Evolutionary conservation across 306 rosid genomes (phyloP).

Genomic region (Morella rubra): DNA sequence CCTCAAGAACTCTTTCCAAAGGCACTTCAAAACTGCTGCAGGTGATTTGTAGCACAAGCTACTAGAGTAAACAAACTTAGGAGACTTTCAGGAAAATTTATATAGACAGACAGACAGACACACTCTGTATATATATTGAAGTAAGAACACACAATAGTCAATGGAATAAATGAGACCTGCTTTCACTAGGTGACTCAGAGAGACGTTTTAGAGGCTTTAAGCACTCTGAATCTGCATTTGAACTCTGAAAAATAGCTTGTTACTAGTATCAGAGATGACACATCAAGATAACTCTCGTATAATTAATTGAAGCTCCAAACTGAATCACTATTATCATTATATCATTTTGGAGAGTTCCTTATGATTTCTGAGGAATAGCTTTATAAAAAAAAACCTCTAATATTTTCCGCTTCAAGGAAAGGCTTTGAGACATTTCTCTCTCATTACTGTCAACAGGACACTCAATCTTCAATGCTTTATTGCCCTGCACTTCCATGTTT

Average conservation of each 20-base stretch:
- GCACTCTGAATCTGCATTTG: conserved; percentile 51
- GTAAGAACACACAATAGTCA: not conserved
- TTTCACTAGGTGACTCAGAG: conserved; percentile 46
- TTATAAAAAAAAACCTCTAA: conserved; percentile 49
- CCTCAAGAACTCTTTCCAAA: conserved; percentile 43
- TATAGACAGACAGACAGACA: not conserved
- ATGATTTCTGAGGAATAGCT: conserved; percentile 7
- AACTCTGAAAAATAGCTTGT: conserved; percentile 48
- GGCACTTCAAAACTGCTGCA: conserved; percentile 57
- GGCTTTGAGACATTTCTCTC: conserved; percentile 38
- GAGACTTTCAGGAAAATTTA: not conserved
- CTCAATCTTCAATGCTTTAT: conserved; percentile 34
- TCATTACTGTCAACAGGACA: conserved; percentile 35
- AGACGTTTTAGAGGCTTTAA: conserved; percentile 63
- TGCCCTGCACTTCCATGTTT: conserved; percentile 37
- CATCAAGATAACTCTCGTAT: conserved; percentile 18
- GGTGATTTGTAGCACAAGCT: conserved; percentile 30
- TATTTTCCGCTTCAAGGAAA: conserved; percentile 60
- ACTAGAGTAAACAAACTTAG: conserved; percentile 23
- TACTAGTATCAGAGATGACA: conserved; percentile 19
- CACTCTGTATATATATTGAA: not conserved
- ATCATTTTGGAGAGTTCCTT: conserved; percentile 12
- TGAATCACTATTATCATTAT: conserved; percentile 14
- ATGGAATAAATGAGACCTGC: conserved; percentile 50
- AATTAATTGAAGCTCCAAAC: conserved; percentile 22